phyloP scores from a whole-genome alignment of 768 basidiomycete species.

The Tylopilus subfusipes region DNA sequence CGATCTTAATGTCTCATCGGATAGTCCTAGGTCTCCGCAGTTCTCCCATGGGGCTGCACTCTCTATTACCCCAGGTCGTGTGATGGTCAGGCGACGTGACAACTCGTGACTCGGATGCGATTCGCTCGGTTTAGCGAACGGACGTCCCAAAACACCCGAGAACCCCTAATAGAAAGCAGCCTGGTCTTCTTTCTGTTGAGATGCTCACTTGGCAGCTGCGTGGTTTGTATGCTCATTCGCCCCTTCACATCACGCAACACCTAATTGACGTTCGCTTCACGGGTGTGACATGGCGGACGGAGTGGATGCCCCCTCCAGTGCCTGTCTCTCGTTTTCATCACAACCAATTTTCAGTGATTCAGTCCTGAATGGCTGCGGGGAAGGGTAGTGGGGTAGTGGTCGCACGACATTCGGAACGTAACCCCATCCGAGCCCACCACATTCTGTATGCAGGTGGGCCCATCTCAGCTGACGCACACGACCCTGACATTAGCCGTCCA shows the following conservation, averaged over 20 bases:
- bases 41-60: slow-evolving; percentile 21
- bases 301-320: slow-evolving; percentile 1
- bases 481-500: slow-evolving; percentile 9
- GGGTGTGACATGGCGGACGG: slow-evolving; percentile 1
- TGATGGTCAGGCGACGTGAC: slow-evolving; percentile 14
- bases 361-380: slow-evolving; percentile 2
- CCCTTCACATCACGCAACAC: slow-evolving; percentile 10
- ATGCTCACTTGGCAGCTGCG: background rate
- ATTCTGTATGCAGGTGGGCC: background rate
- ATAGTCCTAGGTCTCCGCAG: slow-evolving; percentile 18
- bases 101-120: slow-evolving; percentile 8
- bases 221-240: background rate
- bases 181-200: slow-evolving; percentile 8
- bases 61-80: slow-evolving; percentile 32
- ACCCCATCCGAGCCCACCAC: background rate
- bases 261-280: background rate
- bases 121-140: slow-evolving; percentile 4
- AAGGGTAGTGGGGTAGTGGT: background rate
- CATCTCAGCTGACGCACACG: slow-evolving; percentile 5
- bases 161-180: slow-evolving; percentile 1
- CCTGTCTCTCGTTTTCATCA: slow-evolving; percentile 2
- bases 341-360: slow-evolving; percentile 1
- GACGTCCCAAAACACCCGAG: slow-evolving; percentile 1
- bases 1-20: slow-evolving; percentile 15
- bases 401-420: background rate